A percentile compares a stretch with the other conserved stretches of the same genome.
phyloP scores from a whole-genome alignment of 306 rosid species.

The Senna siamea region DNA sequence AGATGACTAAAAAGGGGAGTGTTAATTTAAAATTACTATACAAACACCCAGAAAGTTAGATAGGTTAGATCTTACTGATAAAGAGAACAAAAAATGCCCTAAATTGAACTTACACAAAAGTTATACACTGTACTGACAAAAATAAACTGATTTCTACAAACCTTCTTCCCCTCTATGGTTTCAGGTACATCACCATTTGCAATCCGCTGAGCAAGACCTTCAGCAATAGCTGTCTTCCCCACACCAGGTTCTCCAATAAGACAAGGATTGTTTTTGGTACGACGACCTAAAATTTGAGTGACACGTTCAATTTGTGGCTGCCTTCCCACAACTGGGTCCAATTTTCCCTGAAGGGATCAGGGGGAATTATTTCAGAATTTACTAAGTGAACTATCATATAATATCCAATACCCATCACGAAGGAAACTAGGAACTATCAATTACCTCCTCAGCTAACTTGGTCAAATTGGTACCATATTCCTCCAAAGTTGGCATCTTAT shows the following conservation, averaged over 20 bases:
- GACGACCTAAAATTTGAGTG: conserved; percentile 88
- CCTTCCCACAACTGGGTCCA: conserved; percentile 98
- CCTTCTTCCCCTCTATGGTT: conserved; percentile 98
- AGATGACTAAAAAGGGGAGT: not conserved
- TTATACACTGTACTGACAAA: not conserved
- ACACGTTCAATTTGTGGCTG: conserved; percentile 94
- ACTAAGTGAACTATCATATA: conserved; percentile 15
- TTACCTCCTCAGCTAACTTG: conserved; percentile 94
- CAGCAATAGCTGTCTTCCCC: conserved; percentile 97
- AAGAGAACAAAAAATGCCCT: conserved; percentile 4
- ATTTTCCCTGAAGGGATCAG: conserved; percentile 65
- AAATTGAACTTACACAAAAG: conserved; percentile 15
- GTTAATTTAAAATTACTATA: conserved; percentile 8
- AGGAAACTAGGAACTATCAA: not conserved
- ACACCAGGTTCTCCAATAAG: conserved; percentile 99
- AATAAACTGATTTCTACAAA: conserved; percentile 29
- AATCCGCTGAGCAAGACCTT: conserved; percentile 96
- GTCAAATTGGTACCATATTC: conserved; percentile 95
- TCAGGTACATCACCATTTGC: conserved; percentile 95
- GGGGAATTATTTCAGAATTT: not conserved
- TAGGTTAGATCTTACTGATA: conserved; percentile 16
- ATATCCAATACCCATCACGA: not conserved
- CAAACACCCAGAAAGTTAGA: conserved; percentile 15
- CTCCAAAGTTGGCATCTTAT: conserved; percentile 86
- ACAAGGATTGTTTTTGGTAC: conserved; percentile 94